These are phyloP conservation scores for Solanum lignicaule DNA, from an alignment of 257 asterid genomes.

Conservation along the genomic window DNA sequence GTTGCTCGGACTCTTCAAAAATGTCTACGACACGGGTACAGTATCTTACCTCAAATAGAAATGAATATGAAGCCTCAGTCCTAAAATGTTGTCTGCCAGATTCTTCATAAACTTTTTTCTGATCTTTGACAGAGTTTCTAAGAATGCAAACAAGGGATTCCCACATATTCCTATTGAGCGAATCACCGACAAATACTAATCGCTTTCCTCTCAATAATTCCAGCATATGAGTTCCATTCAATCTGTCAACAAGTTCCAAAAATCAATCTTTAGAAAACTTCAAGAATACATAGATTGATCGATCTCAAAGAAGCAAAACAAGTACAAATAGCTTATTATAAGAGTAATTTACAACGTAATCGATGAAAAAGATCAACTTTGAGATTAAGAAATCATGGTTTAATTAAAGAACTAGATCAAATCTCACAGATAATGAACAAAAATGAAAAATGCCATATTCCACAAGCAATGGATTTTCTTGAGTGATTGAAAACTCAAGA, in stretches of 20 bases:
- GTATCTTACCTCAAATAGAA: slow-evolving; percentile 35
- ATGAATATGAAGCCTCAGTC: slow-evolving; percentile 57
- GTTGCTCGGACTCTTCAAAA: not conserved
- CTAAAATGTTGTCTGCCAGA: slow-evolving; percentile 45
- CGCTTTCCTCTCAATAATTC: slow-evolving; percentile 53
- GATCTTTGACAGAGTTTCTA: slow-evolving; percentile 41
- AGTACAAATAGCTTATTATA: not conserved
- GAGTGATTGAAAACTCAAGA: not conserved
- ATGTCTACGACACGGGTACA: rapidly evolving
- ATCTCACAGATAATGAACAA: not conserved
- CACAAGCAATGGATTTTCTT: not conserved
- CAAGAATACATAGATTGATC: not conserved
- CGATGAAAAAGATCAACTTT: not conserved
- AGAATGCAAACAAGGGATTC: slow-evolving; percentile 69
- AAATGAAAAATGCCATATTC: not conserved
- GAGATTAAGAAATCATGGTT: not conserved
- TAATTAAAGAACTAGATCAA: not conserved
- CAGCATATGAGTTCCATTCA: slow-evolving; percentile 50
- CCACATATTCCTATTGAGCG: slow-evolving; percentile 77
- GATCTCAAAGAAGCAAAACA: not conserved
- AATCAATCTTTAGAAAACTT: not conserved
- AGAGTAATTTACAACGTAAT: not conserved
- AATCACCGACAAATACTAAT: slow-evolving; percentile 68
- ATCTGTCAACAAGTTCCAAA: slow-evolving; percentile 19
- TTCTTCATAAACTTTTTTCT: slow-evolving; percentile 54